Percentiles rank a stretch among this genome's conserved stretches.
Evolutionary conservation across 2,329 filamentous ascomycete genomes (phyloP).

Genomic region (Ophiostoma piceae): DNA sequence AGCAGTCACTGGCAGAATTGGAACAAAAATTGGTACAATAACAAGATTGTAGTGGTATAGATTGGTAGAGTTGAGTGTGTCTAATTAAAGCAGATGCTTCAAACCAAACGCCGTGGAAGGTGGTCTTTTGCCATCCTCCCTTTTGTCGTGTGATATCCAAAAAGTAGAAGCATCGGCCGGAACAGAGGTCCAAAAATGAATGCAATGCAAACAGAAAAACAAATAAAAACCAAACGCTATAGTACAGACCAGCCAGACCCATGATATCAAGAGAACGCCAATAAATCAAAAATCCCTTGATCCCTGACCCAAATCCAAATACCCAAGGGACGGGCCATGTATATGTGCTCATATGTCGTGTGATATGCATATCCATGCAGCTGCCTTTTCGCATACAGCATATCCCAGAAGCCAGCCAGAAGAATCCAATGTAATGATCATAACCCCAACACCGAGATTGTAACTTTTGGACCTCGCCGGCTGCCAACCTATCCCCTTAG

Average conservation of each 20-base stretch:
- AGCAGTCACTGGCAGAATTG: neutral
- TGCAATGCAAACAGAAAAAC: slow-evolving; percentile 15
- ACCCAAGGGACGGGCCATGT: slow-evolving; percentile 3
- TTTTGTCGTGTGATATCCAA: slow-evolving; percentile 13
- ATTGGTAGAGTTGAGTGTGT: slow-evolving; percentile 23
- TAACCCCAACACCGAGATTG: slow-evolving; percentile 7
- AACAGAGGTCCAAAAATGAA: slow-evolving; percentile 11
- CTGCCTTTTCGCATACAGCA: neutral
- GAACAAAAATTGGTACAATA: slow-evolving; percentile 12
- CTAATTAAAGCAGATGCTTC: slow-evolving; percentile 11
- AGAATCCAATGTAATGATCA: neutral
- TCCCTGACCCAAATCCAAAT: neutral
- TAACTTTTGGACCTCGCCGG: slow-evolving; percentile 10
- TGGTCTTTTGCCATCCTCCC: slow-evolving; percentile 11
- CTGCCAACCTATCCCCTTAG: neutral
- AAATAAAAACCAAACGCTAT: slow-evolving; percentile 12
- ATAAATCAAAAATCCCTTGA: neutral
- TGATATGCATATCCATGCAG: slow-evolving; percentile 7
- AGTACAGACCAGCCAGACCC: slow-evolving; percentile 9
- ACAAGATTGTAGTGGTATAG: slow-evolving; percentile 17
- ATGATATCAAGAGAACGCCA: slow-evolving; percentile 13
- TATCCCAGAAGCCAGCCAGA: slow-evolving; percentile 1
- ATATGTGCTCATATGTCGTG: neutral
- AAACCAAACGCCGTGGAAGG: slow-evolving; percentile 18
- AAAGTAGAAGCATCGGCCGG: slow-evolving; percentile 10